These are phyloP conservation scores for Biscutella laevigata DNA, from an alignment of 441 rosid species.

Conservation along the genomic window DNA sequence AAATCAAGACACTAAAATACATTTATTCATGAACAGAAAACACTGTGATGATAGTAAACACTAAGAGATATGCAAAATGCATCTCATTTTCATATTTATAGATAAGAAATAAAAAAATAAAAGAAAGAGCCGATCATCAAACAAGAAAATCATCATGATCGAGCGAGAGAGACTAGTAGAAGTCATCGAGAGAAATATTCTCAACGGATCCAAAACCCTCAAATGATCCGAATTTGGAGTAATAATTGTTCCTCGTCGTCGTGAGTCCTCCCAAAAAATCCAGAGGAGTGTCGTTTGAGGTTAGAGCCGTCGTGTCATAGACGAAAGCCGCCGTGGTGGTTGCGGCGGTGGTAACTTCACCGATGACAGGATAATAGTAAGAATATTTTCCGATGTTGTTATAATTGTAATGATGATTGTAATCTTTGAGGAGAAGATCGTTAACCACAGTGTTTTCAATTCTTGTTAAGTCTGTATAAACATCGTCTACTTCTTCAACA, in stretches of 20 bases:
- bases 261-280: conserved; percentile 77
- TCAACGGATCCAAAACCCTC: conserved; percentile 78
- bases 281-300: conserved; percentile 68
- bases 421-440: conserved; percentile 39
- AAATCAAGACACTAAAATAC: no score
- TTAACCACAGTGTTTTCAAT: conserved; percentile 29
- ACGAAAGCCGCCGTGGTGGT: conserved; percentile 47
- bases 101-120: no score
- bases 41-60: no score
- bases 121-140: no score
- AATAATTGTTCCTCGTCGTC: conserved; percentile 27
- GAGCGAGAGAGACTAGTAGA: no score
- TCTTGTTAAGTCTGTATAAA: conserved; percentile 44
- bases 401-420: conserved; percentile 30
- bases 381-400: conserved; percentile 32
- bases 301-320: conserved; percentile 60
- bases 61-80: no score
- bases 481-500: conserved; percentile 38
- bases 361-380: conserved; percentile 38
- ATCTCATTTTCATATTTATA: no score
- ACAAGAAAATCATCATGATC: no score
- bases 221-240: conserved; percentile 44
- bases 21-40: no score
- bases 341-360: conserved; percentile 23
- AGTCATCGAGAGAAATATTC: conserved; percentile 69